Percentiles rank a stretch among this genome's conserved stretches.
These are phyloP conservation scores for Aspergillus tamarii DNA, from an alignment of 2,329 filamentous ascomycete species.

Conservation along the genomic window DNA sequence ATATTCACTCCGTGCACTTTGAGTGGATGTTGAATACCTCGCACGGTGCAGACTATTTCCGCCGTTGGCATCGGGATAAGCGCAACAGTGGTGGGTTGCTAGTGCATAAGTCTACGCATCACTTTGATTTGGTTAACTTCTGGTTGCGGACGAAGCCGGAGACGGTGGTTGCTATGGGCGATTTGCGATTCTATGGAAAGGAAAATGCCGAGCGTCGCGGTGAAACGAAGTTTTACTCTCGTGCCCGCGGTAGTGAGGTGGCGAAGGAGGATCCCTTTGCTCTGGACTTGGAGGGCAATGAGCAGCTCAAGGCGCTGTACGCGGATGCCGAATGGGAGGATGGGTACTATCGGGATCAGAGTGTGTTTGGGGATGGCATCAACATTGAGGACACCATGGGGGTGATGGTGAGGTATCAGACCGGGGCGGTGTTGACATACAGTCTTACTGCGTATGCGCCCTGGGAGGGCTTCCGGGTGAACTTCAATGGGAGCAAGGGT, in stretches of 20 bases:
- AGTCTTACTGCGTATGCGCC: slow-evolving; percentile 60
- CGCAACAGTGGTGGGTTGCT: slow-evolving; percentile 62
- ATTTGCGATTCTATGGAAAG: slow-evolving; percentile 62
- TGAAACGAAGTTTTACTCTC: slow-evolving; percentile 47
- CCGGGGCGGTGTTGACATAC: slow-evolving; percentile 62
- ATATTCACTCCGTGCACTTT: slow-evolving; percentile 62
- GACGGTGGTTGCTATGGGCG: slow-evolving; percentile 62
- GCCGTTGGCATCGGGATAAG: slow-evolving; percentile 66
- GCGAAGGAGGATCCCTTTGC: slow-evolving; percentile 63
- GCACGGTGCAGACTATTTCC: slow-evolving; percentile 66
- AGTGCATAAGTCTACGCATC: slow-evolving; percentile 66
- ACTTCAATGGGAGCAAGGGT: slow-evolving; percentile 55
- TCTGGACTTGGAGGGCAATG: slow-evolving; percentile 56
- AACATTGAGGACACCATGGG: slow-evolving; percentile 69
- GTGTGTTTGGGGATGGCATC: slow-evolving; percentile 65
- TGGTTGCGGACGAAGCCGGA: slow-evolving; percentile 61
- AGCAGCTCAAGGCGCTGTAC: slow-evolving; percentile 62
- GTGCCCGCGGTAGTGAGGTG: slow-evolving; percentile 55
- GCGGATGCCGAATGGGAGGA: slow-evolving; percentile 67
- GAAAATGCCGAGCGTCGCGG: slow-evolving; percentile 64
- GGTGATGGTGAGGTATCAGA: slow-evolving; percentile 60
- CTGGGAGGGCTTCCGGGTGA: slow-evolving; percentile 44
- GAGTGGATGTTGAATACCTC: slow-evolving; percentile 67
- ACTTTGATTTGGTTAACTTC: slow-evolving; percentile 67
- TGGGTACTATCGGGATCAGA: slow-evolving; percentile 64